These are phyloP conservation scores for Pythium utonaiense DNA, from an alignment of 352 stramenopile species.

Conservation along the genomic window DNA sequence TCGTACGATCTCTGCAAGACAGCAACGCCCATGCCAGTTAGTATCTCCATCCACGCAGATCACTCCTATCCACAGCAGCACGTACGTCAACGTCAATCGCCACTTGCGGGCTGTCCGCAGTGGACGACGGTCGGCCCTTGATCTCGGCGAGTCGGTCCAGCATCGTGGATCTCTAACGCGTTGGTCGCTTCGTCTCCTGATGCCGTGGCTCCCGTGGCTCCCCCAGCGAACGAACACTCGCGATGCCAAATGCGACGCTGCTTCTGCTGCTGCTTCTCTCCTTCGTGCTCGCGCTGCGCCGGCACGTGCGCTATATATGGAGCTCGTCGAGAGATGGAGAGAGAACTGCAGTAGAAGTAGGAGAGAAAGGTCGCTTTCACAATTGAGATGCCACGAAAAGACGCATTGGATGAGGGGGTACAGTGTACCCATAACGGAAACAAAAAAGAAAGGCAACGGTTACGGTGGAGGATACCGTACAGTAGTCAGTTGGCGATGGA, in stretches of 20 bases:
- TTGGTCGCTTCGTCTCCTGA: background rate
- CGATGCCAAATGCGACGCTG: background rate
- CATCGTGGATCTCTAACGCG: slow-evolving; percentile 26
- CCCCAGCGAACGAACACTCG: too few relatives aligned
- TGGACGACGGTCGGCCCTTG: slow-evolving; percentile 41
- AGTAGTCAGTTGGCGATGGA: background rate
- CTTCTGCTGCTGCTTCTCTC: background rate
- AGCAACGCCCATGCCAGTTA: background rate
- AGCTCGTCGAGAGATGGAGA: background rate
- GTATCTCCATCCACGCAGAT: background rate
- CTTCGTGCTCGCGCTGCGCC: background rate
- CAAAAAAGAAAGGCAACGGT: background rate
- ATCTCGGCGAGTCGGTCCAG: slow-evolving; percentile 72
- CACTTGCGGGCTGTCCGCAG: slow-evolving; percentile 28
- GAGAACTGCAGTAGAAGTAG: slow-evolving; percentile 1
- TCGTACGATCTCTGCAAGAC: slow-evolving; percentile 1
- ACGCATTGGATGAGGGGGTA: background rate
- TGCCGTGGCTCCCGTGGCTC: background rate
- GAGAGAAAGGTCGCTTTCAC: slow-evolving; percentile 8
- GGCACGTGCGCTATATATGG: slow-evolving; percentile 2
- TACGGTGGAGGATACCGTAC: background rate
- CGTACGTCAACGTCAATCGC: slow-evolving; percentile 66
- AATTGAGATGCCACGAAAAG: background rate
- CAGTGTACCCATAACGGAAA: background rate
- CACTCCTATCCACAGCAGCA: background rate